phyloP scores from a whole-genome alignment of 805 yeast genomes.

The Yamadazyma ubonensis region DNA sequence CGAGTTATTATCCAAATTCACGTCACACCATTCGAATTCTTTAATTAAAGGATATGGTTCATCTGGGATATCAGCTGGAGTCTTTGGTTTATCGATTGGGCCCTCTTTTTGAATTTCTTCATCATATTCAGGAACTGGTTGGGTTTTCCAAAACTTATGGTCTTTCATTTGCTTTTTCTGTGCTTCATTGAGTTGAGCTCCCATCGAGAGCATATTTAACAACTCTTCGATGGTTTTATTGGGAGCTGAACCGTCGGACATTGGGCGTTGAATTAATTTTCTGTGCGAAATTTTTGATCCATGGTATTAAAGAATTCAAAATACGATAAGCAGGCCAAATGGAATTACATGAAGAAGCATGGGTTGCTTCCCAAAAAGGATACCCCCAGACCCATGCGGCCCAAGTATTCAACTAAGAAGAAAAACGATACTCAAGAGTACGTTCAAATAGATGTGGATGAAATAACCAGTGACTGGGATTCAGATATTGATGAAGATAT shows the following conservation, averaged over 20 bases:
- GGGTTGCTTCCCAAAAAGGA: constrained; percentile 24
- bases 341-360: constrained; percentile 39
- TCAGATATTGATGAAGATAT: constrained; percentile 41
- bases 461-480: constrained; percentile 33
- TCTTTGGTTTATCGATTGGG: constrained; percentile 69
- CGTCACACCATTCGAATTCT: constrained; percentile 86
- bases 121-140: constrained; percentile 83
- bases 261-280: constrained; percentile 1
- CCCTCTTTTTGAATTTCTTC: constrained; percentile 70
- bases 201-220: constrained; percentile 51
- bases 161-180: constrained; percentile 78
- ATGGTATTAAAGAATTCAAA: constrained; percentile 45
- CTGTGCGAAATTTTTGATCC: neutral
- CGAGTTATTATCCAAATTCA: constrained; percentile 54
- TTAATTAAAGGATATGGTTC: constrained; percentile 67
- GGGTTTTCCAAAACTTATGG: constrained; percentile 96
- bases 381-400: constrained; percentile 15
- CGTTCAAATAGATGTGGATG: constrained; percentile 32
- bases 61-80: constrained; percentile 68
- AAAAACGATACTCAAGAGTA: constrained; percentile 14
- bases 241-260: constrained; percentile 8
- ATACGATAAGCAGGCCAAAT: constrained; percentile 46
- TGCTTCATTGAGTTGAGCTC: constrained; percentile 52
- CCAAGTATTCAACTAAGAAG: constrained; percentile 38
- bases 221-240: constrained; percentile 53